These are phyloP conservation scores for Prosopis cineraria DNA, from an alignment of 306 rosid species.

Conservation along the genomic window DNA sequence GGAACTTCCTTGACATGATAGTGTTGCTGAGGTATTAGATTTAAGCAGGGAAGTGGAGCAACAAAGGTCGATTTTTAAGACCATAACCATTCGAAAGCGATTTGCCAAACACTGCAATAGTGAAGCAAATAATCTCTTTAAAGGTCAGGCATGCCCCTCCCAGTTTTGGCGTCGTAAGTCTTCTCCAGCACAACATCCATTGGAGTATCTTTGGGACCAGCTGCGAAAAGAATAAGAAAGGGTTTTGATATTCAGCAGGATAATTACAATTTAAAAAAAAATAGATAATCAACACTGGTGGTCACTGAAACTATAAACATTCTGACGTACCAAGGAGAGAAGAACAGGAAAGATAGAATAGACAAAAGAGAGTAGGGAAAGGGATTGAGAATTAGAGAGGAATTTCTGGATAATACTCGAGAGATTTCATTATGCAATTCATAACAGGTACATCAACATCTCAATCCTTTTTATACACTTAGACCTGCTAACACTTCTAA, in stretches of 20 bases:
- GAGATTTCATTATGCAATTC: too few species aligned
- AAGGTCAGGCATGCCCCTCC: conserved; percentile 89
- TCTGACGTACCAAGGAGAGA: too few species aligned
- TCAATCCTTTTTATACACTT: too few species aligned
- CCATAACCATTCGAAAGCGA: background rate
- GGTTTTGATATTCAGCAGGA: background rate
- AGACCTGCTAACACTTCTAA: too few species aligned
- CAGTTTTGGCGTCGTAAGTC: conserved; percentile 81
- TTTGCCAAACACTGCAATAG: background rate
- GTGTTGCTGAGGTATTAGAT: background rate
- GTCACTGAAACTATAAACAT: background rate
- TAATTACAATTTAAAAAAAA: background rate
- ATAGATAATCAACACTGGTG: background rate
- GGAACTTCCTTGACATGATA: background rate
- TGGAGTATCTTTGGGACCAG: conserved; percentile 87
- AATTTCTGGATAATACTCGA: too few species aligned
- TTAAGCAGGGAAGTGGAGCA: background rate
- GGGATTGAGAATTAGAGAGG: too few species aligned
- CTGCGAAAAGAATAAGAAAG: conserved; percentile 49
- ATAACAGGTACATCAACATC: too few species aligned
- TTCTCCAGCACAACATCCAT: conserved; percentile 72
- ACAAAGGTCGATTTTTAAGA: background rate
- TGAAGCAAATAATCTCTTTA: conserved; percentile 37
- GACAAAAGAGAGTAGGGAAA: too few species aligned
- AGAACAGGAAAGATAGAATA: too few species aligned